A percentile compares a stretch with the other conserved stretches of the same genome.
Conservation (phyloP, 2,329 filamentous ascomycete species). For the Dactylellina drechsleri region DNA sequence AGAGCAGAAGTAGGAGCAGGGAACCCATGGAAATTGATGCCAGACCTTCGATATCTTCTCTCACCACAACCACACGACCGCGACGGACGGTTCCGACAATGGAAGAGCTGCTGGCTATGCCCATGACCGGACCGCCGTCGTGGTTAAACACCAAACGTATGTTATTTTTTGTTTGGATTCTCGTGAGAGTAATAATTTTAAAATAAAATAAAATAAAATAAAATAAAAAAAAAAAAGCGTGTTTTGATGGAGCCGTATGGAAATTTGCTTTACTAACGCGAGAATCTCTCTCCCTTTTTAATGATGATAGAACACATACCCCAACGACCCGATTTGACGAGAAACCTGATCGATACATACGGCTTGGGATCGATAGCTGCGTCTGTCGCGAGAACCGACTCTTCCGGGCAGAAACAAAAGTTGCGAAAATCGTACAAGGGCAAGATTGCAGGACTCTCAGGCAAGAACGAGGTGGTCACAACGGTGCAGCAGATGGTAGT, state of each 20-base stretch:
- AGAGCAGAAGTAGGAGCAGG: constrained; percentile 49
- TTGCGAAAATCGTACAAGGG: constrained; percentile 68
- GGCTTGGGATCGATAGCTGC: constrained; percentile 64
- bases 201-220: too few species aligned
- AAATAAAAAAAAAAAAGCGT: not conserved
- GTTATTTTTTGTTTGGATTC: constrained; percentile 27
- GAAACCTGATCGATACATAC: constrained; percentile 67
- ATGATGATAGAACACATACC: constrained; percentile 34
- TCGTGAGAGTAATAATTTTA: not conserved
- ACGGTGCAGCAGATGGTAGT: constrained; percentile 62
- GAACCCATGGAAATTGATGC: constrained; percentile 52
- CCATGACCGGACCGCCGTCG: constrained; percentile 53
- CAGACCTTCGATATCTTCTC: constrained; percentile 29
- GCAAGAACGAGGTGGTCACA: constrained; percentile 62
- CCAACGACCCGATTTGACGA: constrained; percentile 63
- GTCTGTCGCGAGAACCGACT: constrained; percentile 66
- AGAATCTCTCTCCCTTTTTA: constrained; percentile 4
- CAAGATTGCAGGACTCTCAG: constrained; percentile 66
- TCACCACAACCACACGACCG: constrained; percentile 37
- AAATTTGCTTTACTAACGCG: constrained; percentile 39
- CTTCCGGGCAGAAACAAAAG: constrained; percentile 68
- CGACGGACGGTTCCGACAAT: constrained; percentile 48
- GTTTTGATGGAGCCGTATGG: not conserved
- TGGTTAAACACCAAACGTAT: constrained; percentile 52
- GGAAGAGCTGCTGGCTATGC: constrained; percentile 54